Conservation (phyloP, 257 asterid genomes). For the Henckelia pumila region DNA sequence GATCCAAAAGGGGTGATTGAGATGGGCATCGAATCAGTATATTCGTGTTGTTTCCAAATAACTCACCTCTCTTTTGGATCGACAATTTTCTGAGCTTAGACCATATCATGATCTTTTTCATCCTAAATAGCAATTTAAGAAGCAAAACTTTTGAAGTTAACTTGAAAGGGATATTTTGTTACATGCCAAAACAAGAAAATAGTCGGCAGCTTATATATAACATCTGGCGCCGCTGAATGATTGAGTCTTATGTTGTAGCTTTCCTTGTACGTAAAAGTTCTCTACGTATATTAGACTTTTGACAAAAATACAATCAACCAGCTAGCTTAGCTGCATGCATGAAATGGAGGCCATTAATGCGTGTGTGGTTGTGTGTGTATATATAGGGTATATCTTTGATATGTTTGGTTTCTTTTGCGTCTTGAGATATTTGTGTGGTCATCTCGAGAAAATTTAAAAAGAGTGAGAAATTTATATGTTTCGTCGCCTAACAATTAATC, state of each 20-base stretch:
- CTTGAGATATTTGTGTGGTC: too few relatives aligned
- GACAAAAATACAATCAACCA: not conserved
- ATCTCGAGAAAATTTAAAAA: too few relatives aligned
- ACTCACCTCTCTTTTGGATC: conserved; percentile 39
- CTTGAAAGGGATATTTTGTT: conserved; percentile 13
- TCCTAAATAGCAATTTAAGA: not conserved
- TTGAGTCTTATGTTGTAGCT: conserved; percentile 22
- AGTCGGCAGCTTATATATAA: conserved; percentile 19
- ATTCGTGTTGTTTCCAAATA: not conserved
- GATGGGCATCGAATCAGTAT: not conserved
- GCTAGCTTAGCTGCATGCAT: conserved; percentile 22
- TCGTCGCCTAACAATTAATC: too few relatives aligned
- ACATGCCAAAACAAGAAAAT: conserved; percentile 19
- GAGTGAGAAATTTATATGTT: too few relatives aligned
- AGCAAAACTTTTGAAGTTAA: conserved; percentile 7
- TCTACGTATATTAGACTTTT: conserved; percentile 25
- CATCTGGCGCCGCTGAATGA: conserved; percentile 26
- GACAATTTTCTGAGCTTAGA: conserved; percentile 28
- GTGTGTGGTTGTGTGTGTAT: too few relatives aligned
- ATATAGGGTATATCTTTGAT: too few relatives aligned
- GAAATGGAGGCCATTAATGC: conserved; percentile 28
- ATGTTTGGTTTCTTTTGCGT: too few relatives aligned
- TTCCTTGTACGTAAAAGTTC: conserved; percentile 38
- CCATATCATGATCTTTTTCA: conserved; percentile 23
- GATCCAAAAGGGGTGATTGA: not conserved